Evolutionary conservation across 306 rosid genomes (phyloP).

Genomic region (Vicia faba): DNA sequence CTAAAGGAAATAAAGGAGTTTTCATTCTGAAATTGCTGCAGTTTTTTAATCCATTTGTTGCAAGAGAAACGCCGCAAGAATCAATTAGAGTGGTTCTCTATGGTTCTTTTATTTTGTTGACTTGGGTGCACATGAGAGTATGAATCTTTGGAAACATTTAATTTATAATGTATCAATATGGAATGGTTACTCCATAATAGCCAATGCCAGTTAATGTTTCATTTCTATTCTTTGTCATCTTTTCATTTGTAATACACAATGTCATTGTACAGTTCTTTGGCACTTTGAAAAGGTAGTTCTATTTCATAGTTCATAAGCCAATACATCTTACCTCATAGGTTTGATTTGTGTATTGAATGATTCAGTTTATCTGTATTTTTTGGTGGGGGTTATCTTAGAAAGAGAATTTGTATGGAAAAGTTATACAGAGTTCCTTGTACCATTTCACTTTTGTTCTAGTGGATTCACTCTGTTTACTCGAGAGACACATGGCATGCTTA

Average conservation of each 20-base stretch:
- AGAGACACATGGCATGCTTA: not conserved
- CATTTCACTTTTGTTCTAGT: not conserved
- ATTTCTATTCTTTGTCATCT: not conserved
- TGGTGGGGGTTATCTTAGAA: not conserved
- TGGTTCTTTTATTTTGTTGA: not conserved
- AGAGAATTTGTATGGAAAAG: conserved; percentile 9
- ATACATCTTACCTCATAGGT: not conserved
- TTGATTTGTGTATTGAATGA: not conserved
- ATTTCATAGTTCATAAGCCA: not conserved
- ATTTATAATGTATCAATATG: not conserved
- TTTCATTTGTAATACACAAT: not conserved
- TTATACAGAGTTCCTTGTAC: not conserved
- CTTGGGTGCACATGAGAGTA: not conserved
- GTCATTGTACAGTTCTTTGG: not conserved
- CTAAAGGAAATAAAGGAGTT: not conserved
- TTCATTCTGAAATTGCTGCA: not conserved
- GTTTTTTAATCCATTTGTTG: not conserved
- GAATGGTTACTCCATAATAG: not conserved
- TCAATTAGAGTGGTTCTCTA: not conserved
- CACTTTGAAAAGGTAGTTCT: conserved; percentile 1
- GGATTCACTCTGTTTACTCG: not conserved
- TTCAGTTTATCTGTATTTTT: not conserved
- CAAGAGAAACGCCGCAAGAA: not conserved
- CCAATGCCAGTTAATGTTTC: not conserved
- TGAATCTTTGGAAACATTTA: not conserved